phyloP scores from a whole-genome alignment of 75 land plant genomes.

The Pseudotsuga menziesii region DNA sequence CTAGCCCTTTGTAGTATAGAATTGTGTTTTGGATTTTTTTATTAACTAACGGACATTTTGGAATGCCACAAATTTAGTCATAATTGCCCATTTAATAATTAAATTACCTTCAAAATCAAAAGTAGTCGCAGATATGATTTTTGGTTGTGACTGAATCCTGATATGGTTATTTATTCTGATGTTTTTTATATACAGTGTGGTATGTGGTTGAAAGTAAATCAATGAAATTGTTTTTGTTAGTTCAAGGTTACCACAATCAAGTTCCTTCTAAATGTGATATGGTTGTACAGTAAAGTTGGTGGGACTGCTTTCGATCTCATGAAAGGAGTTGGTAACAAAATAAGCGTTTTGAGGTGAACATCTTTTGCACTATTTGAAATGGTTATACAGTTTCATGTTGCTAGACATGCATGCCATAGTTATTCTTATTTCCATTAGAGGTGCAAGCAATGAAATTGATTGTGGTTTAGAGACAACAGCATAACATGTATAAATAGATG shows the following conservation, averaged over 20 bases:
- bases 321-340: constrained; percentile 66
- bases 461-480: neutral
- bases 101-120: neutral
- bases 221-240: neutral
- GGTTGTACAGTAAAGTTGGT: constrained; percentile 46
- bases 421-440: neutral
- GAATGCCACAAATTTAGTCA: neutral
- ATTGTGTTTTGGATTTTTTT: neutral
- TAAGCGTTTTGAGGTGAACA: constrained; percentile 60
- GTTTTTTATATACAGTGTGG: neutral
- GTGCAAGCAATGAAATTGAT: neutral
- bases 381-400: neutral
- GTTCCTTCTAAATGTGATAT: neutral
- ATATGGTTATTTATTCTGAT: neutral
- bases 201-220: neutral
- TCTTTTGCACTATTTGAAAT: neutral
- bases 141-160: neutral
- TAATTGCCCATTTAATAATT: neutral
- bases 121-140: neutral
- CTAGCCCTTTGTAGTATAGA: neutral
- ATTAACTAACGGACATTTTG: neutral
- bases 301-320: constrained; percentile 61
- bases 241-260: neutral
- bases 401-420: neutral
- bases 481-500: neutral